A percentile compares a stretch with the other conserved stretches of the same genome.
Evolutionary conservation across 345 rosid genomes (phyloP).

Genomic region (Odontarrhena argentea): DNA sequence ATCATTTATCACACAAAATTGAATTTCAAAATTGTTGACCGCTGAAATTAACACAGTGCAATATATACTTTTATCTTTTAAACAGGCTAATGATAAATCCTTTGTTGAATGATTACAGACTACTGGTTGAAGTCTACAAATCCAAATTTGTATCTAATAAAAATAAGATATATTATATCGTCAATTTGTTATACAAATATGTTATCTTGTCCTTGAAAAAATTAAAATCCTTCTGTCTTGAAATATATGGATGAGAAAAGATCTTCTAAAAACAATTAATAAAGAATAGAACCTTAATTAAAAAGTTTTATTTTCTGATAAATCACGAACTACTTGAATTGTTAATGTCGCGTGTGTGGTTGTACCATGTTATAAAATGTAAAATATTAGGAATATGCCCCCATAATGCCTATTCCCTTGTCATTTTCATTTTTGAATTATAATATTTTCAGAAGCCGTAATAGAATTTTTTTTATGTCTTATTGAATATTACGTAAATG

Average conservation of each 20-base stretch:
- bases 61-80: too few species aligned
- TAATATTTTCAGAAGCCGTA: background rate
- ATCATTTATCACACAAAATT: background rate
- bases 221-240: background rate
- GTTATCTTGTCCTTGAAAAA: constrained; percentile 5
- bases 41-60: background rate
- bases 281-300: background rate
- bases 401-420: constrained; percentile 33
- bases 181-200: background rate
- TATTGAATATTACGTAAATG: constrained; percentile 28
- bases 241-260: constrained; percentile 18
- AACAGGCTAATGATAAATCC: too few species aligned
- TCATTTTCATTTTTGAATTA: constrained; percentile 34
- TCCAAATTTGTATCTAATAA: too few species aligned
- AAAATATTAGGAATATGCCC: constrained; percentile 34
- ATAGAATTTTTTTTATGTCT: constrained; percentile 1
- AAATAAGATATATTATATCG: background rate
- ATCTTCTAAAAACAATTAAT: background rate
- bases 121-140: too few species aligned
- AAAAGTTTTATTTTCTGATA: background rate
- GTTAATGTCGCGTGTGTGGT: constrained; percentile 39
- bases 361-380: constrained; percentile 41
- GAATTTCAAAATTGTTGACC: background rate
- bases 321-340: constrained; percentile 19
- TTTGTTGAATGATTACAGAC: too few species aligned